A percentile compares a stretch with the other conserved stretches of the same genome.
These are phyloP conservation scores for Aspergillus sp. DNA, from an alignment of 2,329 filamentous ascomycete species.

Conservation along the genomic window DNA sequence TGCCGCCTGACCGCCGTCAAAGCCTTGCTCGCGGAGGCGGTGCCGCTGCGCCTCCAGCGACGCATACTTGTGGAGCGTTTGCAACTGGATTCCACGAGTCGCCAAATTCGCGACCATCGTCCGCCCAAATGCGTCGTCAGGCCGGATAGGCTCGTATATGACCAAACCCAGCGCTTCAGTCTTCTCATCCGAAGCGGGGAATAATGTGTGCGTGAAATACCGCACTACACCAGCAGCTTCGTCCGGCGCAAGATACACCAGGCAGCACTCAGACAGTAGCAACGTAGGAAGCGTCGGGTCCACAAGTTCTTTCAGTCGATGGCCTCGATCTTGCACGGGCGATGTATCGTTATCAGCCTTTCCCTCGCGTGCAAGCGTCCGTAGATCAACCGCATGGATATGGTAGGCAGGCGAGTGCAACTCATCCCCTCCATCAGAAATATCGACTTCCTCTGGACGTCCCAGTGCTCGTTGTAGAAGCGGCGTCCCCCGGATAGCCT, in stretches of 20 bases:
- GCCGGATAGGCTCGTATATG: conserved; percentile 85
- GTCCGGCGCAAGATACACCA: conserved; percentile 76
- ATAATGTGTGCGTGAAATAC: conserved; percentile 60
- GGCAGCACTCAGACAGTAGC: conserved; percentile 89
- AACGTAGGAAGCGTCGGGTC: conserved; percentile 69
- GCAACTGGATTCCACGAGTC: conserved; percentile 76
- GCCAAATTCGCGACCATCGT: conserved; percentile 92
- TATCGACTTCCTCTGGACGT: conserved; percentile 29
- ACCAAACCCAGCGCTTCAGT: conserved; percentile 57
- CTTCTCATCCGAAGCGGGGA: conserved; percentile 18
- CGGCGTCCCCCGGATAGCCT: conserved; percentile 35
- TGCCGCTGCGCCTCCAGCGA: conserved; percentile 66
- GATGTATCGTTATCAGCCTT: conserved; percentile 11
- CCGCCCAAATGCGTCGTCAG: conserved; percentile 80
- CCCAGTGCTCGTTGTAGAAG: conserved; percentile 32
- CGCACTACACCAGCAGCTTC: conserved; percentile 64
- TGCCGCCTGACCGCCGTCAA: conserved; percentile 57
- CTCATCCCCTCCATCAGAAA: conserved; percentile 40
- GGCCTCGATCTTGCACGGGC: conserved; percentile 17
- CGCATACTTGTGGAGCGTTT: conserved; percentile 73
- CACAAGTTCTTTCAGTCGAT: conserved; percentile 44
- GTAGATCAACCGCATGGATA: conserved; percentile 69
- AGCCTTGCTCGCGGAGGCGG: conserved; percentile 67
- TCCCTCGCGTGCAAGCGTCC: conserved; percentile 49
- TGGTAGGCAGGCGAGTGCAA: conserved; percentile 51